Conservation (phyloP, 148 eudicot genomes). For the Nepenthes gracilis region DNA sequence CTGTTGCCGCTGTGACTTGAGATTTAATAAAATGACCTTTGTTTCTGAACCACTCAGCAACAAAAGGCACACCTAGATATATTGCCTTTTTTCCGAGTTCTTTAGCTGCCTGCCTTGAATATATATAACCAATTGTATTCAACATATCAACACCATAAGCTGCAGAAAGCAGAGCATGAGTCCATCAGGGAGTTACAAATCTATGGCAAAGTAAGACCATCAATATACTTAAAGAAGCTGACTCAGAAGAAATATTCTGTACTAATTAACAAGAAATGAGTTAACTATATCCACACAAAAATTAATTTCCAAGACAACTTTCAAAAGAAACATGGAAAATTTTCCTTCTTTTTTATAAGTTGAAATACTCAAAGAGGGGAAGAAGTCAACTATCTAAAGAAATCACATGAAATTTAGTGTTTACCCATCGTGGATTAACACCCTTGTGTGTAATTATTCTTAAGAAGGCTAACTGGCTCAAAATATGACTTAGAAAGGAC, state of each 20-base stretch:
- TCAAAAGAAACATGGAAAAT: too few species aligned
- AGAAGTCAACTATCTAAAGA: too few species aligned
- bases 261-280: neutral
- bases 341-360: too few species aligned
- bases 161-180: conserved; percentile 23
- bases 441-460: too few species aligned
- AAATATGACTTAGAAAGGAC: too few species aligned
- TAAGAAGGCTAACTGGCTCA: too few species aligned
- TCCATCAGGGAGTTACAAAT: conserved; percentile 12
- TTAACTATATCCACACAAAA: too few species aligned
- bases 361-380: too few species aligned
- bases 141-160: conserved; percentile 98
- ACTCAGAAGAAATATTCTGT: neutral
- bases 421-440: too few species aligned
- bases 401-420: too few species aligned
- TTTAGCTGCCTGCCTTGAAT: conserved; percentile 90
- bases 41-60: conserved; percentile 99
- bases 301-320: too few species aligned
- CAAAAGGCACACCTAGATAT: conserved; percentile 82
- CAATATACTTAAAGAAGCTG: neutral
- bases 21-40: conserved; percentile 95
- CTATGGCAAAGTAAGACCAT: neutral
- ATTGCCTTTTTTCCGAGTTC: conserved; percentile 94
- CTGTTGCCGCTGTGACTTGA: conserved; percentile 98
- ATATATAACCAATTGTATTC: conserved; percentile 93